Conservation (phyloP, 2,329 filamentous ascomycete species). For the Lasiodiplodia hormozganensis region DNA sequence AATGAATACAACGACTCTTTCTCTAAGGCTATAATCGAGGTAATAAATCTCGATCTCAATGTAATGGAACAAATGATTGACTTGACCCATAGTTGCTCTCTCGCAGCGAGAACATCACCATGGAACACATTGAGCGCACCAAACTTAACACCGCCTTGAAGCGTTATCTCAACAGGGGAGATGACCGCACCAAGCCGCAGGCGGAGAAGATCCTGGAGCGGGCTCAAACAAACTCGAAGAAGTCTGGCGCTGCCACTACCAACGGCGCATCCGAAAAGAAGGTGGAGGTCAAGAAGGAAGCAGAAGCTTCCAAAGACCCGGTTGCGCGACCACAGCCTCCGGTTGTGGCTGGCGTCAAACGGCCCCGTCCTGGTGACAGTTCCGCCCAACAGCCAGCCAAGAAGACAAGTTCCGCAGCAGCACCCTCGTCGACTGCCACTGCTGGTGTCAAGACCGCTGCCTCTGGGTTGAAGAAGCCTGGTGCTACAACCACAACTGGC, state of each 20-base stretch:
- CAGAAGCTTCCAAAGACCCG: constrained; percentile 11
- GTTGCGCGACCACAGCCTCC: constrained; percentile 11
- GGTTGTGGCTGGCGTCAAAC: constrained; percentile 33
- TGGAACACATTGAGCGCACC: constrained; percentile 65
- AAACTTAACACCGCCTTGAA: constrained; percentile 71
- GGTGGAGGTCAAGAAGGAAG: constrained; percentile 19
- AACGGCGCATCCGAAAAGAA: constrained; percentile 23
- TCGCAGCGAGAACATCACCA: constrained; percentile 66
- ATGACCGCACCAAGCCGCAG: constrained; percentile 67
- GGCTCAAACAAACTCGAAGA: constrained; percentile 50
- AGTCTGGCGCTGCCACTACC: constrained; percentile 42
- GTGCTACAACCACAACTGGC: constrained; percentile 35
- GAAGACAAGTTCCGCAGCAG: constrained; percentile 35
- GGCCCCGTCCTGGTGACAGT: constrained; percentile 31
- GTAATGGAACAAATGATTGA: not conserved
- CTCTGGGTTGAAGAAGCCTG: constrained; percentile 38
- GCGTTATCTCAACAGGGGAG: constrained; percentile 69
- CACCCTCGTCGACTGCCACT: constrained; percentile 15
- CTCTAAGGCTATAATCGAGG: constrained; percentile 51
- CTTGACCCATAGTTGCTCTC: constrained; percentile 62
- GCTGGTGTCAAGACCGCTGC: constrained; percentile 27
- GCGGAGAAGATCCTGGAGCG: constrained; percentile 63
- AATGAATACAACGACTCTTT: constrained; percentile 54
- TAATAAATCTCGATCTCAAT: constrained; percentile 42
- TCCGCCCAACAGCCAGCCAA: constrained; percentile 39